phyloP scores from a whole-genome alignment of 495 filamentous ascomycete species.

The Trichoderma asperelloides region DNA sequence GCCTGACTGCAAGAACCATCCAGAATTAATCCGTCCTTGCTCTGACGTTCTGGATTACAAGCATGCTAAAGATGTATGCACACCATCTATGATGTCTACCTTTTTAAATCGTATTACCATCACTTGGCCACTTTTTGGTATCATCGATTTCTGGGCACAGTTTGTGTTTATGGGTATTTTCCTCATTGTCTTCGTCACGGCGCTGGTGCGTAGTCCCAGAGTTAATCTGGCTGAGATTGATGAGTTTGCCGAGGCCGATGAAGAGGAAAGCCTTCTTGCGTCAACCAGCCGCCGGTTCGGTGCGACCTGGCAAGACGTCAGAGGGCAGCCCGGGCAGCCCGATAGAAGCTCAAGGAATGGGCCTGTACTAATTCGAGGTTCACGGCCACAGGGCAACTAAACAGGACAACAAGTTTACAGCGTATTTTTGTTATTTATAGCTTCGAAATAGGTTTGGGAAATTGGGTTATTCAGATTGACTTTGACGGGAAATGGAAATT shows the following conservation, averaged over 20 bases:
- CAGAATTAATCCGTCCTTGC: slow-evolving; percentile 66
- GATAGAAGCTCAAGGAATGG: neutral
- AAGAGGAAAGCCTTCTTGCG: slow-evolving; percentile 85
- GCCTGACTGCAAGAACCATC: slow-evolving; percentile 72
- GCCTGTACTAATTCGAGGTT: neutral
- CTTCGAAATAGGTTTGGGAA: neutral
- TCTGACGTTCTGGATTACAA: slow-evolving; percentile 58
- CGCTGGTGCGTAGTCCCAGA: slow-evolving; percentile 70
- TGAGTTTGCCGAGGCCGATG: slow-evolving; percentile 85
- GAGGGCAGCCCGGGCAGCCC: slow-evolving; percentile 28
- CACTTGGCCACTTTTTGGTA: slow-evolving; percentile 95
- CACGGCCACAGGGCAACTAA: neutral
- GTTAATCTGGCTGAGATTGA: slow-evolving; percentile 66
- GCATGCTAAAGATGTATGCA: slow-evolving; percentile 69
- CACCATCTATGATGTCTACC: slow-evolving; percentile 78
- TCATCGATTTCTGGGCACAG: slow-evolving; percentile 87
- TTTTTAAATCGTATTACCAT: slow-evolving; percentile 92
- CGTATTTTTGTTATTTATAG: neutral
- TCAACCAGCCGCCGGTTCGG: slow-evolving; percentile 70
- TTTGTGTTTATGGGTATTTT: slow-evolving; percentile 83
- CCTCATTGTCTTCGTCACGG: slow-evolving; percentile 63
- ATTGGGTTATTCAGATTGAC: neutral
- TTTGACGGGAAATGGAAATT: neutral
- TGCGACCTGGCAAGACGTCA: slow-evolving; percentile 85
- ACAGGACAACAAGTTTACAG: neutral